Evolutionary conservation across 2,329 filamentous ascomycete species (phyloP), one percentile per base, ranked within the genome.

Genomic region (Colletotrichum scovillei): DNA sequence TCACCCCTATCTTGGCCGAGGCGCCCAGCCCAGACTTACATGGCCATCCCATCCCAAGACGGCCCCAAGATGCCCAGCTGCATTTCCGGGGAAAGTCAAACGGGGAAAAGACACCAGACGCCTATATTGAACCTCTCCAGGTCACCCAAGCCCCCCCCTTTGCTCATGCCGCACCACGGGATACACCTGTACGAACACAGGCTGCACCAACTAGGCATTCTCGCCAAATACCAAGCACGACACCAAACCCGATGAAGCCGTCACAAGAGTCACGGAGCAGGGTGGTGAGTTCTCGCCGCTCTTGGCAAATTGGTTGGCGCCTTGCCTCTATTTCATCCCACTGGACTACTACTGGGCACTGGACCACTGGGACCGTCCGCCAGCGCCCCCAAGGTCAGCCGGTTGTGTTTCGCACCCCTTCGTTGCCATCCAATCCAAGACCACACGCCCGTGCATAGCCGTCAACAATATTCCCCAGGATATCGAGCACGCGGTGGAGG

Each of bases 241-340:
- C 30, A 5, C 59, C 59, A 73, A 60, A 30, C 70, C 70, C 55
- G 35, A 56, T 65, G 59, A 64, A 55, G 66, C 19, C 32, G 53
- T 53, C 59, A 59, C 32, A 26, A 49, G 53, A 64, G 66, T 69
- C 66, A 69, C 42, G 32, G 59, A 64, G 66, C 65, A 69, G 59
- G 66, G 24, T 72, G 32, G 69, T 57, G 42, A 55, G 55, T 49
- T 70, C 66, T 66, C 66, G 70, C 59, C 38, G 38, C 38, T 42
- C 70, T 73, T 73, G 70, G 70, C 70, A 63, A 53, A 46, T 46
- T 68, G 59, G 30, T 65, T 64, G 66, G 70, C 66, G 53, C 42
- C 19, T 42, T 57, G 35, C n/a, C 32, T 64, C 12, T 22, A 38
- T 57, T 64, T 64, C n/a, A 52, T 58, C 19, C 63, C 66, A 69